Base-by-base conservation (phyloP, 148 eudicot species). In the Amaranthus palmeri region DNA sequence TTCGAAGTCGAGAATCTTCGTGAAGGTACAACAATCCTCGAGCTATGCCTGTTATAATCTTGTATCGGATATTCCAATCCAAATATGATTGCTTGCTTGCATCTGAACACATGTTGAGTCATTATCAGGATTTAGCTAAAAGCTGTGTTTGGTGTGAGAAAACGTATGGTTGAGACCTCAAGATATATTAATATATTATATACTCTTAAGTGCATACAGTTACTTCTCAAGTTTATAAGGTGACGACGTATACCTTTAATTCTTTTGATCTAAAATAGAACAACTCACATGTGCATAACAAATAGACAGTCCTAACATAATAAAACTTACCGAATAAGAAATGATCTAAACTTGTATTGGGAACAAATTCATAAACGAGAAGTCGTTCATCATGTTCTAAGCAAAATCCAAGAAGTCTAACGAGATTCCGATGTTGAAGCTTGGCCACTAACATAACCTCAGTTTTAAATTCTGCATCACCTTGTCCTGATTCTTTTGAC, bases 361-460 rank as follows among this genome's bases (percentile, higher is more conserved):
- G 76, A 18, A 83, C 70, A 14, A 79, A 84, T 69, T 86, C 90
- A 42, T 86, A 88, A 8, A 88, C 67, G 12, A 86, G 82, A 18
- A 88, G 74, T 46, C 71, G 83, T 79, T 82, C 86, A 4, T 61
- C 75, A 71, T 80, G 74, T 50, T 71, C 71, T 7, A 82, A 40
- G 64, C 75, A 80, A 48, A 82, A 86, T 25, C 87, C 88, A 8
- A 84, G 61, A 3, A 84, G 76, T 60, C 72, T 73, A 14, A 86
- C 84, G 44, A 86, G 60, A 75, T 84, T 86, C 60, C 72, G 76
- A 15, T 86, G 90, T 45, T 86, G 85, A 75, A 86, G 86, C 70
- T 71, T 78, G 49, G 90, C 83, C 53, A 81, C 36, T 41, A 79
- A 50, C 36, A 70, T 3, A 10, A 79, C 77, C 41, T 84, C 87